Base-by-base conservation (phyloP, 176 grass and related monocot genomes). In the Oryza officinalis region DNA sequence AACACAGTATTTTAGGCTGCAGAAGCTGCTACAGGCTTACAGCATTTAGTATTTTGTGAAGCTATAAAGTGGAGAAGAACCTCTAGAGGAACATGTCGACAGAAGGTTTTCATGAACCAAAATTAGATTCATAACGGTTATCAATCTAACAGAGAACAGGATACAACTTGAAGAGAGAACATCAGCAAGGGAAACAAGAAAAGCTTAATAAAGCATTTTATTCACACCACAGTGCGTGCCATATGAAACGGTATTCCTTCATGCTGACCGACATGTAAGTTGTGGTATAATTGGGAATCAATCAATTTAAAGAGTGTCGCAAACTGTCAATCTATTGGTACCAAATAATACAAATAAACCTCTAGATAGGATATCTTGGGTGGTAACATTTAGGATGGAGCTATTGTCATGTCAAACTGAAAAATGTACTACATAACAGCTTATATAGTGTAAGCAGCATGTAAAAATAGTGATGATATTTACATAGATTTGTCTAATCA, bases 111-210 rank as follows among this genome's bases (percentile, higher is more conserved):
- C 71, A 35, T 75, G 70, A 66, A 68, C 18, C 49, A 65, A 87
- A 65, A 18, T 57, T 80, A 35, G 20, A 75, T 65, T 75, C 63
- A 43, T 61, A 74, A 18, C 14, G 3, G 8, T 35, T 75, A 71
- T 2, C 67, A 57, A 57, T 86, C 63, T 63, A 40, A 44, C 23
- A 74, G 31, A 66, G 45, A 69, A 70, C 43, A 87, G 10, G 33
- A 60, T 60, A 67, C 45, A 75, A 20, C 41, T 69, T 68, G 59
- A 18, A 41, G 33, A 74, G 50, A 9, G 59, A 45, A 35, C 13
- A 69, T 59, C 6, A 46, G 13, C 18, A 18, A 26, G 3, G 35
- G 33, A 35, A 27, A 80, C 11, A 13, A 60, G 33, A 77, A 60
- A 23, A 77, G 59, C 32, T 77, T 59, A 57, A 68, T 30, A 14